phyloP scores from a whole-genome alignment of 2,329 filamentous ascomycete genomes.

The Podosphaera fusca region DNA sequence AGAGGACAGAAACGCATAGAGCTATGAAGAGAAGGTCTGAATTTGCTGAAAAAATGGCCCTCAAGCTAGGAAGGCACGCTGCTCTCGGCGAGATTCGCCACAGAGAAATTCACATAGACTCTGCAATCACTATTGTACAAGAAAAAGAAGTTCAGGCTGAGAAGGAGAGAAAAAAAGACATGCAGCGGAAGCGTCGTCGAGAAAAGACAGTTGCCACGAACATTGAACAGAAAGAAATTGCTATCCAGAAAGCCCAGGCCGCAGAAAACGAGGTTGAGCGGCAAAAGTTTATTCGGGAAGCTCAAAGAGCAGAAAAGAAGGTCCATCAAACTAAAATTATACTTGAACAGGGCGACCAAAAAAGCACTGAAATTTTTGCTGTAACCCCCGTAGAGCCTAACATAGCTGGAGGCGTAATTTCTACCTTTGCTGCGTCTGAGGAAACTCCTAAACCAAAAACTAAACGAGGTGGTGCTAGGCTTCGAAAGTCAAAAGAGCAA shows the following conservation, averaged over 20 bases:
- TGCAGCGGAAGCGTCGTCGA: slow-evolving; percentile 87
- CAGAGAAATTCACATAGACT: slow-evolving; percentile 52
- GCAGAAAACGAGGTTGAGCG: slow-evolving; percentile 66
- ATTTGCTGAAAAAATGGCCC: slow-evolving; percentile 32
- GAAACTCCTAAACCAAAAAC: slow-evolving; percentile 27
- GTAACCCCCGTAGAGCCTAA: slow-evolving; percentile 54
- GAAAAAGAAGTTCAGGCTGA: slow-evolving; percentile 78
- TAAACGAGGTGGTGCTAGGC: slow-evolving; percentile 32
- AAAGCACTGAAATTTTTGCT: slow-evolving; percentile 43
- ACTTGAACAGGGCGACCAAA: slow-evolving; percentile 57
- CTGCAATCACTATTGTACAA: slow-evolving; percentile 67
- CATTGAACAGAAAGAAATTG: slow-evolving; percentile 71
- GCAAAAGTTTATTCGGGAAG: slow-evolving; percentile 59
- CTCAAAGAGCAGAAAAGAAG: slow-evolving; percentile 79
- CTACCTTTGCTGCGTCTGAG: slow-evolving; percentile 45
- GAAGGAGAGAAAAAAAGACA: slow-evolving; percentile 98
- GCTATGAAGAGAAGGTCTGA: slow-evolving; percentile 38
- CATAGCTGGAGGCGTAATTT: slow-evolving; percentile 65
- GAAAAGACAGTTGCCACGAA: slow-evolving; percentile 92
- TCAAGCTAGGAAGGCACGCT: slow-evolving; percentile 43
- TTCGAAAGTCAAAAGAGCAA: slow-evolving; percentile 77
- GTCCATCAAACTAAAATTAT: slow-evolving; percentile 75
- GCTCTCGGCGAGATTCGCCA: slow-evolving; percentile 54
- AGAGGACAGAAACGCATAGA: slow-evolving; percentile 36
- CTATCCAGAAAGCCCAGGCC: slow-evolving; percentile 52